phyloP scores from a whole-genome alignment of 495 filamentous ascomycete species.

The Penicillium simplicissimum region DNA sequence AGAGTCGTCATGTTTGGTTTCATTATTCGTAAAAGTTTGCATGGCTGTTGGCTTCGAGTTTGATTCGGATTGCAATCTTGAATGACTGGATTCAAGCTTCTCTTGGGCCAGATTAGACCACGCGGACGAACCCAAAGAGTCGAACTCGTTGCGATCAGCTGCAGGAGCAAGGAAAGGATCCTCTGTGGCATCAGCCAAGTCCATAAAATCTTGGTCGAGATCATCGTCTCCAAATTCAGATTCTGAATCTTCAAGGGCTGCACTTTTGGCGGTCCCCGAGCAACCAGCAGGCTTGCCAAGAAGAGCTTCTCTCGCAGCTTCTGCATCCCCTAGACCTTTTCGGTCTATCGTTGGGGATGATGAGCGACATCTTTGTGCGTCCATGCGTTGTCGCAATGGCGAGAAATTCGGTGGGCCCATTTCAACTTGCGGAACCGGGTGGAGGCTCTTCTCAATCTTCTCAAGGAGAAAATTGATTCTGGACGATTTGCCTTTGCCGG shows the following conservation, averaged over 20 bases:
- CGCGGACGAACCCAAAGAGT: conserved; percentile 20
- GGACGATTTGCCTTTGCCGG: conserved; percentile 53
- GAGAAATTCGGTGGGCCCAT: conserved; percentile 53
- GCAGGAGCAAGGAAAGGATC: conserved; percentile 34
- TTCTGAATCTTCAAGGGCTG: conserved; percentile 37
- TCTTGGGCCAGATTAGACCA: conserved; percentile 22
- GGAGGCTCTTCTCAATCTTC: conserved; percentile 63
- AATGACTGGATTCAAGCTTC: conserved; percentile 14
- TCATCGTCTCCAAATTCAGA: conserved; percentile 65
- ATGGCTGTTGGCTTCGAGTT: conserved; percentile 12
- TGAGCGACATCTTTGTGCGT: conserved; percentile 37
- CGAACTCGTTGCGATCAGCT: conserved; percentile 14
- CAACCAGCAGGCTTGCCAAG: conserved; percentile 7
- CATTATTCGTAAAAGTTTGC: conserved; percentile 54
- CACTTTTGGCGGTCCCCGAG: conserved; percentile 11
- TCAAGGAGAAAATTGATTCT: conserved; percentile 65
- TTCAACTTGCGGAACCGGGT: conserved; percentile 36
- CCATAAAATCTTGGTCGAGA: conserved; percentile 56
- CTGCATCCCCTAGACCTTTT: conserved; percentile 11
- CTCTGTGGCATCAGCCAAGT: conserved; percentile 43
- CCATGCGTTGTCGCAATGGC: conserved; percentile 48
- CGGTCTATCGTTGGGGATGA: conserved; percentile 50
- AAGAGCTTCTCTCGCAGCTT: conserved; percentile 11
- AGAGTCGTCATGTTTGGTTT: conserved; percentile 38
- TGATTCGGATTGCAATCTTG: background rate